Percentiles rank a stretch among this genome's conserved stretches.
These are phyloP conservation scores for Solanum paucissectum DNA, from an alignment of 257 asterid genomes.

Conservation along the genomic window DNA sequence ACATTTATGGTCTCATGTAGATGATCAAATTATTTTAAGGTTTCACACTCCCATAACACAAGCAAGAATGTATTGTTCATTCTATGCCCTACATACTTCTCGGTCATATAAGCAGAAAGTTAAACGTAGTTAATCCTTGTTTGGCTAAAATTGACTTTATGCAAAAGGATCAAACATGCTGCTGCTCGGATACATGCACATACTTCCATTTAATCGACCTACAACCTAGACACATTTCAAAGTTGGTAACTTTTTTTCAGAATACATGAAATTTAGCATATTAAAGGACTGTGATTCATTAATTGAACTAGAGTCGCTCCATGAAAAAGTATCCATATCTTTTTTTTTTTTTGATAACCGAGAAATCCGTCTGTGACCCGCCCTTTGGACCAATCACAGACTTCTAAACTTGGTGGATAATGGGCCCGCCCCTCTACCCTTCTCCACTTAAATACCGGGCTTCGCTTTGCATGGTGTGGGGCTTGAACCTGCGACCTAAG, in stretches of 20 bases:
- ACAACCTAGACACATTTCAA: neutral
- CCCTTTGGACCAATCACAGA: too few relatives aligned
- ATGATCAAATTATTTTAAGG: neutral
- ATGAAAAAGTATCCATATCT: neutral
- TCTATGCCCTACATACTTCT: neutral
- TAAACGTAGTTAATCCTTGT: neutral
- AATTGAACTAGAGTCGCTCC: neutral
- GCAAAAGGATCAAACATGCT: neutral
- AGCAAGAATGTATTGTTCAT: neutral
- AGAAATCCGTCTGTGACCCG: too few relatives aligned
- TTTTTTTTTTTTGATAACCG: too few relatives aligned
- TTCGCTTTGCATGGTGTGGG: too few relatives aligned
- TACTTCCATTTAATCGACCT: neutral
- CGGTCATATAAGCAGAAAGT: neutral
- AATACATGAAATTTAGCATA: neutral
- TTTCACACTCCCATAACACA: neutral
- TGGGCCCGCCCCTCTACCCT: too few relatives aligned
- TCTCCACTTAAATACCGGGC: too few relatives aligned
- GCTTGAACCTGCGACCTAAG: too few relatives aligned
- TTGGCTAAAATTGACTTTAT: neutral
- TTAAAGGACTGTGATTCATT: neutral
- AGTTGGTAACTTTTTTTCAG: neutral
- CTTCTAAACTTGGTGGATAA: too few relatives aligned
- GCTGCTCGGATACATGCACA: neutral
- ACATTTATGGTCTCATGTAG: neutral